Percentiles rank a stretch among this genome's conserved stretches.
Conservation (phyloP, 768 basidiomycete genomes). For the Suillus subalutaceus region DNA sequence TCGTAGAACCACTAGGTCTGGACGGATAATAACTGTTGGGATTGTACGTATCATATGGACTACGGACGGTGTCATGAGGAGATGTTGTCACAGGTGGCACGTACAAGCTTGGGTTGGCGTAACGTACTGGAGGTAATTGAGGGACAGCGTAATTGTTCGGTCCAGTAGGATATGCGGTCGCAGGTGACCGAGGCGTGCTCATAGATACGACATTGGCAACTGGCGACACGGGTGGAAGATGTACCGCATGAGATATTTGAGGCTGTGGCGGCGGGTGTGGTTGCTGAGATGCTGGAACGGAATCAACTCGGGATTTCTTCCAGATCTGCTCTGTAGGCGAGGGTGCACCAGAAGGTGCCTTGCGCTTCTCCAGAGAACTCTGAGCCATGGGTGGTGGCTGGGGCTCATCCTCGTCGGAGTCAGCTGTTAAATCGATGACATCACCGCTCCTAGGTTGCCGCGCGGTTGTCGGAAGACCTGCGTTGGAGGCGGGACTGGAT, state of each 20-base stretch:
- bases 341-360: slow-evolving; percentile 49
- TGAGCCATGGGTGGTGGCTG: slow-evolving; percentile 20
- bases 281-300: slow-evolving; percentile 15
- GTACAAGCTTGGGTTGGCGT: slow-evolving; percentile 22
- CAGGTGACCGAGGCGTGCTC: slow-evolving; percentile 10
- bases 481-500: slow-evolving; percentile 36
- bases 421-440: slow-evolving; percentile 85
- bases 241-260: slow-evolving; percentile 9
- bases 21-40: slow-evolving; percentile 22
- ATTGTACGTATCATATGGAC: slow-evolving; percentile 28
- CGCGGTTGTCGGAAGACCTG: slow-evolving; percentile 22
- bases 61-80: slow-evolving; percentile 24
- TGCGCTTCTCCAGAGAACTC: slow-evolving; percentile 57
- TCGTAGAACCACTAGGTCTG: slow-evolving; percentile 23
- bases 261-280: slow-evolving; percentile 7
- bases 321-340: slow-evolving; percentile 70
- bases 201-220: slow-evolving; percentile 7
- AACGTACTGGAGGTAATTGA: slow-evolving; percentile 31
- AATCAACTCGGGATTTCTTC: slow-evolving; percentile 63
- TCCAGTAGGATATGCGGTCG: slow-evolving; percentile 20
- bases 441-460: slow-evolving; percentile 43
- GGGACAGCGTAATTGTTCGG: slow-evolving; percentile 24
- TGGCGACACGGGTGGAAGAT: slow-evolving; percentile 32
- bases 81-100: slow-evolving; percentile 12
- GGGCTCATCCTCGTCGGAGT: slow-evolving; percentile 72